phyloP scores from a whole-genome alignment of 2,329 filamentous ascomycete species.

The Kalaharituber pfeilii region DNA sequence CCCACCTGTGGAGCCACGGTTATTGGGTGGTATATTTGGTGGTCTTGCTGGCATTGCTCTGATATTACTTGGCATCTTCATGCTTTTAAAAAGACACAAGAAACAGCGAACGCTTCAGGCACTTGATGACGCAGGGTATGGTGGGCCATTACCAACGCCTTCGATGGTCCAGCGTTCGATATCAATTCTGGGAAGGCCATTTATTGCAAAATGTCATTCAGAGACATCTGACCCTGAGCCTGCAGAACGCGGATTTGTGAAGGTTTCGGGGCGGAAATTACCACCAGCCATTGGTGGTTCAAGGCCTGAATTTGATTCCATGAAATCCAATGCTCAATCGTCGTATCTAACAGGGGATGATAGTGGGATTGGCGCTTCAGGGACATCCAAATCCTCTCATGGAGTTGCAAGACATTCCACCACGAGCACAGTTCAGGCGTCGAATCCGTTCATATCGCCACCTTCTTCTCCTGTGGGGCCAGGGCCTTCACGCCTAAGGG shows the following conservation, averaged over 20 bases:
- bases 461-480: background rate
- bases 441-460: conserved; percentile 1
- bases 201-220: conserved; percentile 8
- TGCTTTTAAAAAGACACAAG: conserved; percentile 26
- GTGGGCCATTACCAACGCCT: conserved; percentile 10
- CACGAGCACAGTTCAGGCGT: background rate
- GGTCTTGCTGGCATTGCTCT: conserved; percentile 41
- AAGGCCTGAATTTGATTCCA: conserved; percentile 11
- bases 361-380: conserved; percentile 2
- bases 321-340: conserved; percentile 13
- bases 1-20: conserved; percentile 32
- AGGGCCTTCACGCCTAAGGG: background rate
- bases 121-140: conserved; percentile 18
- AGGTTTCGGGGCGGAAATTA: conserved; percentile 47
- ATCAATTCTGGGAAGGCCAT: conserved; percentile 5
- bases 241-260: conserved; percentile 43
- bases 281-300: conserved; percentile 37
- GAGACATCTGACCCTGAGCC: conserved; percentile 6
- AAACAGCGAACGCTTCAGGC: conserved; percentile 4
- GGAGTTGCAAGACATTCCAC: conserved; percentile 13
- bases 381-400: conserved; percentile 9
- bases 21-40: conserved; percentile 46
- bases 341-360: conserved; percentile 12
- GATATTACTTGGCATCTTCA: conserved; percentile 34
- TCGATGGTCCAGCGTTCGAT: conserved; percentile 11